Conservation (phyloP, 1,284 basidiomycete species). For the Golubevia sp. region DNA sequence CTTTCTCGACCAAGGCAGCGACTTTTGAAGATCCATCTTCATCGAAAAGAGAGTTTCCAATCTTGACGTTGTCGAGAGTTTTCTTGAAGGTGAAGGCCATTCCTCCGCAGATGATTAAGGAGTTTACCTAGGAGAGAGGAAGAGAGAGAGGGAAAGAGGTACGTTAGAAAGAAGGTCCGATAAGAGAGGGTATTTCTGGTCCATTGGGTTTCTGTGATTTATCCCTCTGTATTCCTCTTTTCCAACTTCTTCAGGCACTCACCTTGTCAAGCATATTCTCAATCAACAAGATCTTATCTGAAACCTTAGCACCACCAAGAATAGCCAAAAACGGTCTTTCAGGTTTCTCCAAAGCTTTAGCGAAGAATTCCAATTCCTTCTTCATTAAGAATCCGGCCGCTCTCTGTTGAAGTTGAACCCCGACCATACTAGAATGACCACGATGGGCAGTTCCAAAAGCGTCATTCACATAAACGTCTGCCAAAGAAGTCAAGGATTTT, state of each 20-base stretch:
- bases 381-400: conserved; percentile 97
- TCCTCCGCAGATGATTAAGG: conserved; percentile 93
- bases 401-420: conserved; percentile 87
- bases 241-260: conserved; percentile 3
- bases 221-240: no score
- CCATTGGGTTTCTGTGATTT: no score
- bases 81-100: conserved; percentile 99
- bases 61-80: conserved; percentile 81
- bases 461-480: conserved; percentile 97
- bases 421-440: conserved; percentile 98
- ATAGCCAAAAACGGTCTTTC: conserved; percentile 97
- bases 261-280: conserved; percentile 99
- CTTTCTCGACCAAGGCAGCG: conserved; percentile 81
- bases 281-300: conserved; percentile 98
- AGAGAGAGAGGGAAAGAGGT: conserved; percentile 3
- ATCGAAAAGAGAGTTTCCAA: conserved; percentile 94
- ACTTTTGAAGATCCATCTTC: conserved; percentile 88
- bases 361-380: conserved; percentile 98
- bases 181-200: no score
- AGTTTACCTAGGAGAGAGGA: conserved; percentile 74
- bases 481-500: conserved; percentile 83
- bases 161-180: not conserved
- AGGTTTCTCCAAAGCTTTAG: conserved; percentile 92
- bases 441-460: conserved; percentile 98
- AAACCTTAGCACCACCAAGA: conserved; percentile 97